These are phyloP conservation scores for Erythrophleum fordii DNA, from an alignment of 306 rosid species.

Conservation along the genomic window DNA sequence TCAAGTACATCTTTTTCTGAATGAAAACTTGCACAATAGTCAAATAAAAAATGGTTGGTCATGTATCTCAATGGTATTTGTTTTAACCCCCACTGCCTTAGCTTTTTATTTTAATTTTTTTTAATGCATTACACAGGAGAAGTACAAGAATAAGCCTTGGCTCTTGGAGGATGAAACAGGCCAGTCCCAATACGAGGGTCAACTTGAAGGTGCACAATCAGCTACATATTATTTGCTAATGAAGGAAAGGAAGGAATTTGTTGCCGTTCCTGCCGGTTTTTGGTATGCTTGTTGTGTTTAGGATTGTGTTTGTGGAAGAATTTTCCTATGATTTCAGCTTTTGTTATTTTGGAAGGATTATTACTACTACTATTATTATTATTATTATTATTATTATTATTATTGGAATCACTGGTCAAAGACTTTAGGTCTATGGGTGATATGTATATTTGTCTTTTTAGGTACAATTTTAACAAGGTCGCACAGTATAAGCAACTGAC, in stretches of 20 bases:
- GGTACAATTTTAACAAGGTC: conserved; percentile 97
- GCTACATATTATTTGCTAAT: conserved; percentile 87
- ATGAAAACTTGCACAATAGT: background rate
- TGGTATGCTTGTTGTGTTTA: conserved; percentile 55
- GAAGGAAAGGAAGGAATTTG: conserved; percentile 86
- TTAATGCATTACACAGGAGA: conserved; percentile 61
- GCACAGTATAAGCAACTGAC: conserved; percentile 70
- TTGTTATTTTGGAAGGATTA: background rate
- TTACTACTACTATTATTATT: no score
- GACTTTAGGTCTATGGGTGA: conserved; percentile 28
- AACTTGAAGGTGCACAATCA: conserved; percentile 93
- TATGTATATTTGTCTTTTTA: conserved; percentile 49
- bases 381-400: no score
- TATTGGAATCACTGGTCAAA: background rate
- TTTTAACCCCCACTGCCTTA: background rate
- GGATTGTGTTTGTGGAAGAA: background rate
- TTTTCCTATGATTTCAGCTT: background rate
- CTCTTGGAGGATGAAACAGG: conserved; percentile 97
- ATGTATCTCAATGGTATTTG: background rate
- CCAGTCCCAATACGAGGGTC: conserved; percentile 86
- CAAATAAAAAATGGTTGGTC: background rate
- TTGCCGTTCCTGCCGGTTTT: conserved; percentile 97
- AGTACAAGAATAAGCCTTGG: conserved; percentile 96
- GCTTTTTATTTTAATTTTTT: conserved; percentile 27
- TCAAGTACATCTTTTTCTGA: background rate